Base-by-base conservation (phyloP, 768 basidiomycete genomes). In the Cyclocybe aegerita region DNA sequence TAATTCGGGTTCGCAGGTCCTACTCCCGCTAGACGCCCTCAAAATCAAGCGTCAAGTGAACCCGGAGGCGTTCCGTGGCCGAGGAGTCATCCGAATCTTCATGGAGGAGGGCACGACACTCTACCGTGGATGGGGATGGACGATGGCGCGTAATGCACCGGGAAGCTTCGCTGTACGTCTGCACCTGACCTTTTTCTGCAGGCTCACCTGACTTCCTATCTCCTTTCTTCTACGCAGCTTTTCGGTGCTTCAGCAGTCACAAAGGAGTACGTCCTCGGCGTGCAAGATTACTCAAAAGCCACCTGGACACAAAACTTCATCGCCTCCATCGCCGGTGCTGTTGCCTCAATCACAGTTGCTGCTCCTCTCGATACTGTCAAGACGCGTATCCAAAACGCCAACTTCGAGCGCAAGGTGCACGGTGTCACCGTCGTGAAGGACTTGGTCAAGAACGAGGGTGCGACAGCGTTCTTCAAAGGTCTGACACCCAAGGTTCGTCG, bases 11-110 rank as follows among this genome's bases (percentile, higher is more conserved):
- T 12, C 14, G 43, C 54, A 87, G 86, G 84, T 96, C 32, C 85
- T 99, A n/a, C 83, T 99, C 33, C 96, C 96, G 2, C 80, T 98
- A 4, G 96, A 99, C 64, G 95, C 84, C 16, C 85, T 99, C 66
- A 99, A 99, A 73, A 98, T 99, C 71, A 98, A 97, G 75, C 88
- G 94, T 46, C 96, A 99, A 74, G 91, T 90, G 49, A 99, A 99
- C 73, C 96, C 96, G 1, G 97, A 98, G 62, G 96, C 96, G 1
- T 93, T 99, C 83, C 89, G 92, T 33, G 94, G 94, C 34, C 90
- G 96, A 17, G 93, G 94, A 14, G 79, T 94, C 58, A 55, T 97
- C 48, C 87, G 88, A 47, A 93, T 99, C 60, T 82, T 99, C 68
- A 69, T 83, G 65, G 95, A 99, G 59, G 96, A 98, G 65, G 93